These are phyloP conservation scores for Penicillium janthinellum DNA, from an alignment of 2,329 filamentous ascomycete genomes.

Conservation along the genomic window DNA sequence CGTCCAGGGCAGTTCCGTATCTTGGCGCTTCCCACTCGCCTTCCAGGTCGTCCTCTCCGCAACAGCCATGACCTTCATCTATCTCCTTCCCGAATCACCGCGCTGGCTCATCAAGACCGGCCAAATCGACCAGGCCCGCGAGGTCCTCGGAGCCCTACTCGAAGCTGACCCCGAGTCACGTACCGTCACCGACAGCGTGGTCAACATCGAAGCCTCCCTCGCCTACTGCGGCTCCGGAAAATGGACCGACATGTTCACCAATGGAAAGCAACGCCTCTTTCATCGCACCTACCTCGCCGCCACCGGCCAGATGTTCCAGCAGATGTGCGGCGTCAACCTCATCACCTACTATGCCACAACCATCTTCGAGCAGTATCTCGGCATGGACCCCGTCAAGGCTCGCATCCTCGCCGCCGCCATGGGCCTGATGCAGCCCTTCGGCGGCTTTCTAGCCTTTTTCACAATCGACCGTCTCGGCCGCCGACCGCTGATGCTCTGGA, in stretches of 20 bases:
- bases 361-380: constrained; percentile 42
- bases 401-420: constrained; percentile 35
- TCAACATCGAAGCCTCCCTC: constrained; percentile 46
- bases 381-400: constrained; percentile 22
- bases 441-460: constrained; percentile 50
- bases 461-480: constrained; percentile 48
- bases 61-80: constrained; percentile 37
- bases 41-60: constrained; percentile 40
- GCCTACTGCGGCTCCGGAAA: constrained; percentile 38
- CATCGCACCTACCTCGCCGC: constrained; percentile 39
- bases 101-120: constrained; percentile 51
- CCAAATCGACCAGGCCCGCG: constrained; percentile 35
- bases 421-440: constrained; percentile 37
- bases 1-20: constrained; percentile 39
- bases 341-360: constrained; percentile 41
- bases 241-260: constrained; percentile 43
- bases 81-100: constrained; percentile 44
- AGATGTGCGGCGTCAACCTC: constrained; percentile 42
- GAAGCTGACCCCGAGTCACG: constrained; percentile 45
- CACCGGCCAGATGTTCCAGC: constrained; percentile 39
- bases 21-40: constrained; percentile 49
- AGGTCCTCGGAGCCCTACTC: constrained; percentile 44
- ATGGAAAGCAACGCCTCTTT: constrained; percentile 39
- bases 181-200: constrained; percentile 41
- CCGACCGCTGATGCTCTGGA: constrained; percentile 39